These are phyloP conservation scores for Amanita molliuscula DNA, from an alignment of 768 basidiomycete species.

Conservation along the genomic window DNA sequence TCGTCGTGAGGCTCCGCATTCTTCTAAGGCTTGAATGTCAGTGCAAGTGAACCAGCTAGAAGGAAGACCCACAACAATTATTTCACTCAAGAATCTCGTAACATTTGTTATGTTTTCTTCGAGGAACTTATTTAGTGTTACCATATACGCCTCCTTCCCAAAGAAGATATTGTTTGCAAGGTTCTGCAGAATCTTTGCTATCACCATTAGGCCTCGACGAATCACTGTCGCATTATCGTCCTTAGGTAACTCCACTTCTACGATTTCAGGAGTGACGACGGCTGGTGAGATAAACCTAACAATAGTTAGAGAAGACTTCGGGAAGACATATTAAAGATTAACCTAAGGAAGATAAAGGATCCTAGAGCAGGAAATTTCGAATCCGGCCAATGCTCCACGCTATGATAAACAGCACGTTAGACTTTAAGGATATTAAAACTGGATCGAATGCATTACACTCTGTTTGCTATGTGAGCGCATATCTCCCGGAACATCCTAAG, in stretches of 20 bases:
- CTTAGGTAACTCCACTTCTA: constrained; percentile 73
- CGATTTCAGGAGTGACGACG: constrained; percentile 73
- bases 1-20: constrained; percentile 38
- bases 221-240: constrained; percentile 41
- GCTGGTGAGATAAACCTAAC: constrained; percentile 87
- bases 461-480: constrained; percentile 67
- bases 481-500: constrained; percentile 79
- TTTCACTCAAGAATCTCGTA: constrained; percentile 66
- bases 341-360: constrained; percentile 88
- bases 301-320: background rate
- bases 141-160: constrained; percentile 85
- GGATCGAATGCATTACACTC: constrained; percentile 42
- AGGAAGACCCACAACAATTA: constrained; percentile 40
- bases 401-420: constrained; percentile 10
- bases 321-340: background rate
- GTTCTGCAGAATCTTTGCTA: constrained; percentile 90
- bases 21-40: constrained; percentile 19
- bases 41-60: background rate
- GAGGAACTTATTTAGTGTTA: constrained; percentile 66
- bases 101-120: constrained; percentile 60
- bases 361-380: constrained; percentile 76
- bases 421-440: background rate
- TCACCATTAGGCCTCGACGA: constrained; percentile 72
- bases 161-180: constrained; percentile 92
- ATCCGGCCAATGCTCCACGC: constrained; percentile 65